Evolutionary conservation across 495 filamentous ascomycete species (phyloP), one percentile per base, ranked within the genome.

Genomic region (Aspergillus cristatus): DNA sequence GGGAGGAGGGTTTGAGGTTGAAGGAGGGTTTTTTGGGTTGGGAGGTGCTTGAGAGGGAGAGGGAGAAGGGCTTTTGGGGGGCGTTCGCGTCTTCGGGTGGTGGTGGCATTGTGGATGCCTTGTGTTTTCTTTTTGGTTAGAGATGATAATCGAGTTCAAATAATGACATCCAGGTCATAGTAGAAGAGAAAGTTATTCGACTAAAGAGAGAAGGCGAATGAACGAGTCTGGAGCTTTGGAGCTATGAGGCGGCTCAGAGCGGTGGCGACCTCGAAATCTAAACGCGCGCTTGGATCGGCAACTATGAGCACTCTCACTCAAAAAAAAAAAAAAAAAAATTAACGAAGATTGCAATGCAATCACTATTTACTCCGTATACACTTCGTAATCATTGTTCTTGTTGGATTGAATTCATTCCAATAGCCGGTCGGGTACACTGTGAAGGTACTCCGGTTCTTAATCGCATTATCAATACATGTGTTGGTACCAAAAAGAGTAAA

Each of bases 301-400:
- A 29, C 24, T 24, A 24, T 24, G 20, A 24, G 8, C 4, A 24
- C 20, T 8, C 4, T 4, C 8, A 8, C 20, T 24, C 20, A 8
- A 24, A 4, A 24, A 4, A 24, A 24, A 24, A 8, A 24, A 24
- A 4, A 24, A 24, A 24, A 24, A 8, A 24, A 8, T 24, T 24
- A n/a, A n/a, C n/a, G n/a, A n/a, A n/a, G n/a, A n/a, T n/a, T n/a
- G n/a, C n/a, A n/a, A n/a, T n/a, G n/a, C n/a, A n/a, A n/a, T n/a
- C n/a, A n/a, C n/a, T n/a, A n/a, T n/a, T n/a, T n/a, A 30, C 47
- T 61, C 59, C 48, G 61, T 57, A 50, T 60, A 62, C 58, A 62
- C 42, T 57, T 52, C 54, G 53, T 65, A 40, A 53, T 50, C 48
- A 45, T 58, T 50, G 40, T 43, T 37, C 51, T 44, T 46, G 42